Conservation (phyloP, 208 protist genomes). For the Crithidia expoeki region DNA sequence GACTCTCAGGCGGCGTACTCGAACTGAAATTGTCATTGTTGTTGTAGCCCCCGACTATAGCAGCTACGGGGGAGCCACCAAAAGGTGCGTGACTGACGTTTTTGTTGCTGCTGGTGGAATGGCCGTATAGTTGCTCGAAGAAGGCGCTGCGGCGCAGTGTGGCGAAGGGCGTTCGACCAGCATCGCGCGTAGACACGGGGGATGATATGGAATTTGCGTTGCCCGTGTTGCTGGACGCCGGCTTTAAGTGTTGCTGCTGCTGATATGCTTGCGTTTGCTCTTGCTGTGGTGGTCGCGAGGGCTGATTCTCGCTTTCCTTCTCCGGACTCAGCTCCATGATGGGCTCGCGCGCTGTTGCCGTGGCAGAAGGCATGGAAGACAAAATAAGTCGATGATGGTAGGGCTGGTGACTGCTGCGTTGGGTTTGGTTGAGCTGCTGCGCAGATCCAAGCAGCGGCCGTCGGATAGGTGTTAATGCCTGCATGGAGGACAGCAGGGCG, state of each 20-base stretch:
- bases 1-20: neutral
- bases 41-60: too few relatives aligned
- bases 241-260: neutral
- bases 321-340: neutral
- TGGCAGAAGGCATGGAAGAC: neutral
- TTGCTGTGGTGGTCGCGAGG: neutral
- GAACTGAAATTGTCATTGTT: too few relatives aligned
- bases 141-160: constrained; percentile 27
- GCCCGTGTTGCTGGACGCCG: neutral
- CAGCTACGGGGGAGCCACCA: neutral
- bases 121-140: constrained; percentile 14
- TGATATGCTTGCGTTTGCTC: neutral
- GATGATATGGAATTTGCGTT: neutral
- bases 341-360: neutral
- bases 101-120: neutral
- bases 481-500: constrained; percentile 22
- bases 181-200: neutral
- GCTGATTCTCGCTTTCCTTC: neutral
- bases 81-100: neutral
- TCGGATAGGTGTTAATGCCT: constrained; percentile 2
- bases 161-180: neutral
- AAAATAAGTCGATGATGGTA: neutral
- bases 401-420: neutral
- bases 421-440: constrained; percentile 6
- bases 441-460: neutral